Percentiles rank a stretch among this genome's conserved stretches.
These are phyloP conservation scores for Colletotrichum sp. DNA, from an alignment of 2,329 filamentous ascomycete species.

Conservation along the genomic window DNA sequence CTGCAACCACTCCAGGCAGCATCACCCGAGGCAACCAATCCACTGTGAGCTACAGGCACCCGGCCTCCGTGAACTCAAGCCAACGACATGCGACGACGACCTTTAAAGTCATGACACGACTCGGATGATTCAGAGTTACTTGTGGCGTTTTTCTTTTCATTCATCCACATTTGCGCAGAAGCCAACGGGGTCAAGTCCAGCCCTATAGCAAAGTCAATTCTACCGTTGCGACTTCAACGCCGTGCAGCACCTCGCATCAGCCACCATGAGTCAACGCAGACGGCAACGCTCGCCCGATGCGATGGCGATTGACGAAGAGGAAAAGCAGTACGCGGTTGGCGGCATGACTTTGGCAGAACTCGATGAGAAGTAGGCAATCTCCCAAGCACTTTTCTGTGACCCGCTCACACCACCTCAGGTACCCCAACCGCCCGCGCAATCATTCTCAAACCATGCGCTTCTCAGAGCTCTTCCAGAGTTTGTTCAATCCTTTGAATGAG, in stretches of 20 bases:
- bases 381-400: not conserved
- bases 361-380: constrained; percentile 44
- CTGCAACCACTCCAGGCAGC: constrained; percentile 9
- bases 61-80: not conserved
- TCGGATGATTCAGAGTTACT: not conserved
- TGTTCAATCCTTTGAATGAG: constrained; percentile 83
- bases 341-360: constrained; percentile 47
- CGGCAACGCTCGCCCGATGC: constrained; percentile 35
- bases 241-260: not conserved
- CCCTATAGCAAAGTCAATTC: not conserved
- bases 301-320: constrained; percentile 54
- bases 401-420: constrained; percentile 55
- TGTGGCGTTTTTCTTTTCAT: not conserved
- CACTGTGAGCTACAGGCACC: not conserved
- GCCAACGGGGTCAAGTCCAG: not conserved
- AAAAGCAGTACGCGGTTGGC: constrained; percentile 52
- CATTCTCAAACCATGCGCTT: constrained; percentile 81
- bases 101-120: constrained; percentile 1
- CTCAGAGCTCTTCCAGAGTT: constrained; percentile 73
- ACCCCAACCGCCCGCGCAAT: constrained; percentile 83
- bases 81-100: not conserved
- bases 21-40: constrained; percentile 20
- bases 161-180: not conserved
- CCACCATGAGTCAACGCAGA: constrained; percentile 37
- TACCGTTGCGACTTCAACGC: not conserved